Base-by-base conservation (phyloP, 2,329 filamentous ascomycete species). In the Teratosphaeria nubilosa region DNA sequence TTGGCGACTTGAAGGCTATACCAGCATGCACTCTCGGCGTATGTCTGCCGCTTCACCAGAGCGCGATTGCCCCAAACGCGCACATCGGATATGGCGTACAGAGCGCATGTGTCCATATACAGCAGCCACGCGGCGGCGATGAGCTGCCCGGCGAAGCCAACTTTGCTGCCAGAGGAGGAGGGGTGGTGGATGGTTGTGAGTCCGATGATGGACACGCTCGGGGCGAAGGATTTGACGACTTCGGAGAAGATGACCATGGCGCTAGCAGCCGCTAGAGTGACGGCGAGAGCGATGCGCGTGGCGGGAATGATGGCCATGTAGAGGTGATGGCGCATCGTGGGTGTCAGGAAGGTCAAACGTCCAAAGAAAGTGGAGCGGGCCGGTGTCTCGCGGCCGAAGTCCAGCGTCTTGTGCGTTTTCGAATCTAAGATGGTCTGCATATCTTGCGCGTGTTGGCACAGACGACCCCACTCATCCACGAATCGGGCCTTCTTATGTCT, bases 51-150 rank as follows among this genome's bases (percentile, higher is more conserved):
- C 59, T 84, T 85, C 53, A 97, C 92, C 5, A 99, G 79, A 0
- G 94, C 92, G 34, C 94, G 85, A 54, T 95, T 94, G 58, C 94
- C 88, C 94, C 94, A 99, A n/a, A 96, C 91, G 69, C 94, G 95
- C 66, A 96, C 90, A 70, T 96, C 90, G 14, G 87, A 90, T 68
- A 99, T 86, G 7, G 91, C 91, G 58, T 85, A 88, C 55, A 97
- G 82, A 5, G 94, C 90, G 53, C 91, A 91, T 14, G 88, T 80
- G 72, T 89, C 95, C 94, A 99, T 99, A 77, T 99, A 99, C 58
- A 91, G 80, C 60, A 99, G 86, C 94, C 94, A 99, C 14, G 84
- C 77, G 1, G 90, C 86, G 0, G 92, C 88, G 54, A 92, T 86
- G 51, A 91, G 72, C 71, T 99, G 94, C 4, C 91, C 90, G 1